phyloP scores from a whole-genome alignment of 768 basidiomycete species.

The Auriscalpium microsporum region DNA sequence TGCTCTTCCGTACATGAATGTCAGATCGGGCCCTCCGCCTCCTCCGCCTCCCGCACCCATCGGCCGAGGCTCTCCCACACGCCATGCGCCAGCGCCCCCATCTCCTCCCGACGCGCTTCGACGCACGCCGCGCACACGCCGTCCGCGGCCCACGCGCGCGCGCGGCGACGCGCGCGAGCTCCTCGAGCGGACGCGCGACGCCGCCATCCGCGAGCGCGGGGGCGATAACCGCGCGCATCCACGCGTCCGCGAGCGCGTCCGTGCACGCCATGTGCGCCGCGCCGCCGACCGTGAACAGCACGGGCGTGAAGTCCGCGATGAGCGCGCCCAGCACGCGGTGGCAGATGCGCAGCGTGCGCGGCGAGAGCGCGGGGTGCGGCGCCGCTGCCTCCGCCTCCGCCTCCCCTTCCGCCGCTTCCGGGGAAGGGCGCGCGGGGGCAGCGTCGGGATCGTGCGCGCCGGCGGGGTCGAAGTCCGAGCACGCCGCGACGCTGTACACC shows the following conservation, averaged over 20 bases:
- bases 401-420: neutral
- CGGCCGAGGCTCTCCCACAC: constrained; percentile 55
- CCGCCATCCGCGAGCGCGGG: constrained; percentile 55
- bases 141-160: constrained; percentile 48
- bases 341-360: constrained; percentile 18
- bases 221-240: constrained; percentile 64
- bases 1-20: neutral
- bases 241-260: constrained; percentile 58
- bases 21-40: neutral
- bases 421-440: neutral
- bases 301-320: constrained; percentile 62
- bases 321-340: constrained; percentile 27
- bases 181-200: constrained; percentile 66
- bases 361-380: constrained; percentile 20
- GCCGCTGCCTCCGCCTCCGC: constrained; percentile 7
- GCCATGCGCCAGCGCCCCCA: constrained; percentile 48
- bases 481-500: constrained; percentile 56
- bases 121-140: constrained; percentile 56
- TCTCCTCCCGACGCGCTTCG: constrained; percentile 53
- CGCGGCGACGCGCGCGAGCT: constrained; percentile 45
- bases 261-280: constrained; percentile 72
- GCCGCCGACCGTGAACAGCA: constrained; percentile 61
- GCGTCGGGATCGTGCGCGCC: constrained; percentile 15
- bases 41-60: constrained; percentile 36
- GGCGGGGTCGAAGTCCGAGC: constrained; percentile 44